Base-by-base conservation (phyloP, 2,329 filamentous ascomycete genomes). In the Ambrosiella cleistominuta region DNA sequence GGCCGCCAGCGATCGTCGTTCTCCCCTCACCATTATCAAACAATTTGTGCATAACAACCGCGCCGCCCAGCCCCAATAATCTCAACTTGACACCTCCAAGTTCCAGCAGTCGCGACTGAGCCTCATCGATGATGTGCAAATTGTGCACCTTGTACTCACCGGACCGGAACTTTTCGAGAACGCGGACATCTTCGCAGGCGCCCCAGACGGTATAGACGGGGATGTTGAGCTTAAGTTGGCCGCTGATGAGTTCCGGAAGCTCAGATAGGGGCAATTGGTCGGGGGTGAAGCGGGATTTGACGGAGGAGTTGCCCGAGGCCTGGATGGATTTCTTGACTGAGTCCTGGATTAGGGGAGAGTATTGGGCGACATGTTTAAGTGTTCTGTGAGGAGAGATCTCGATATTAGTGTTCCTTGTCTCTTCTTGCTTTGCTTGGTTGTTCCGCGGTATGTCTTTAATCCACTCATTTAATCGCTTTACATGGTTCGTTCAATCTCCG, bases 151-250 rank as follows among this genome's bases (percentile, higher is more conserved):
- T 97, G 75, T 98, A 98, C 73, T 98, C 93, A 64, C 88, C 88
- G 11, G 93, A 96, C 62, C 93, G 82, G 72, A 98, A 95, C 75
- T 95, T 96, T 72, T 98, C 93, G 66, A 98, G 72, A 36, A 98
- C 93, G 60, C 93, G 85, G 17, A 98, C 93, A 77, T 98, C 93
- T 72, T 98, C 93, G 68, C 93, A 98, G 53, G 93, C 93, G 68
- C 93, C 93, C 93, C 93, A 98, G 42, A 98, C 93, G 45, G 93
- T 98, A 74, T 96, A 97, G 59, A 98, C 93, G 0, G 93, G 93
- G 60, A 98, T 86, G 62, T 98, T 90, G 60, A 98, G 82, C 68
- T 88, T 95, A 67, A 94, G 78, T 64, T 86, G 85, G 70, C 90
- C 90, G 71, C 82, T 86, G 63, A 98, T 80, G 65, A 98, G 88